A percentile compares a stretch with the other conserved stretches of the same genome.
phyloP scores from a whole-genome alignment of 768 basidiomycete genomes.

The Ramaria sp. region DNA sequence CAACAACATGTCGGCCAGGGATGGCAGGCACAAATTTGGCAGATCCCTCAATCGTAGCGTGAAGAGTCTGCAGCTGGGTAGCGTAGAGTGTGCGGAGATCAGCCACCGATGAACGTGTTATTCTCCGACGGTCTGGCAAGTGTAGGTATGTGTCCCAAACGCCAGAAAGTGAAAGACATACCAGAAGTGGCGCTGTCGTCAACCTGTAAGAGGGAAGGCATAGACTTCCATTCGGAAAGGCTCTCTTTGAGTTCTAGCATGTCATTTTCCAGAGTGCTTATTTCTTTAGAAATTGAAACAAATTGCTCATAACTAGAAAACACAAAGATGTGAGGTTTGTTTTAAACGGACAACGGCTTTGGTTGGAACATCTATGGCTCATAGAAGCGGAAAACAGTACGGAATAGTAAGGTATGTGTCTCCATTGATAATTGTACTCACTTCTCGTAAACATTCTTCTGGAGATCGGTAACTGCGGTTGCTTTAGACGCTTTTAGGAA shows the following conservation, averaged over 20 bases:
- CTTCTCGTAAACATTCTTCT: conserved; percentile 95
- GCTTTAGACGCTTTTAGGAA: conserved; percentile 61
- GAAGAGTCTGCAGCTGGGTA: conserved; percentile 86
- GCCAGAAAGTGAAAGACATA: conserved; percentile 24
- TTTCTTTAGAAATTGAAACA: conserved; percentile 93
- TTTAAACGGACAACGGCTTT: no score
- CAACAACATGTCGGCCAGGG: conserved; percentile 83
- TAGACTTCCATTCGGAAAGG: conserved; percentile 89
- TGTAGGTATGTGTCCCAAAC: conserved; percentile 8
- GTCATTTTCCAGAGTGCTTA: conserved; percentile 91
- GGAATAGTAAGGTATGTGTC: background rate
- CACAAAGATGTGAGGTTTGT: background rate
- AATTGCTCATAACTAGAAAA: conserved; percentile 84
- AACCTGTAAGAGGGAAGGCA: conserved; percentile 88
- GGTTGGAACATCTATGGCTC: no score
- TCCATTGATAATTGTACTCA: conserved; percentile 20
- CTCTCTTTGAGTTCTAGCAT: conserved; percentile 95
- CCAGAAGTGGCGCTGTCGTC: conserved; percentile 67
- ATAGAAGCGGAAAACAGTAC: no score
- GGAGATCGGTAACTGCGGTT: conserved; percentile 68
- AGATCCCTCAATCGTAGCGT: conserved; percentile 85
- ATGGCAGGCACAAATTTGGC: conserved; percentile 90
- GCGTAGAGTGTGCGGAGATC: conserved; percentile 92
- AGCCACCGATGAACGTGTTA: conserved; percentile 83
- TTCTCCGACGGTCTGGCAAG: conserved; percentile 38